A percentile compares a stretch with the other conserved stretches of the same genome.
phyloP scores from a whole-genome alignment of 108 stramenopile species.

The Conticribra weissflogii region DNA sequence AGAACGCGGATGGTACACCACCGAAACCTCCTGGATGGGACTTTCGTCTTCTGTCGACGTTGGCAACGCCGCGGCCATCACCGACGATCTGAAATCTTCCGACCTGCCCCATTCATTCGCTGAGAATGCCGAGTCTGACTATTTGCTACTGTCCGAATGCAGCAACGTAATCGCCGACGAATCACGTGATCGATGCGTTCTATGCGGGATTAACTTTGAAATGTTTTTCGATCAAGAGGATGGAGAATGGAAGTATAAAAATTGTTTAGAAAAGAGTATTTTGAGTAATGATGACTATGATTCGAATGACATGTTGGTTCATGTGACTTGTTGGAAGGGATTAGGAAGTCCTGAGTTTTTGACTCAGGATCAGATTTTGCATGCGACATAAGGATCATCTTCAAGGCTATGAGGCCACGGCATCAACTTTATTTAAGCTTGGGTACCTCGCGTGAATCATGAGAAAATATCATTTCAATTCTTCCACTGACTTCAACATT shows the following conservation, averaged over 20 bases:
- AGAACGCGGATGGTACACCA: slow-evolving; percentile 84
- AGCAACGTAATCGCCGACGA: slow-evolving; percentile 78
- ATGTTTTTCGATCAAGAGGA: slow-evolving; percentile 92
- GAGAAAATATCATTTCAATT: too few species aligned
- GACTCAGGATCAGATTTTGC: slow-evolving; percentile 74
- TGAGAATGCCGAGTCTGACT: slow-evolving; percentile 7
- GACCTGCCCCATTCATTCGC: slow-evolving; percentile 4
- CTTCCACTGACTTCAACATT: too few species aligned
- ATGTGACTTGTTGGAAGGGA: slow-evolving; percentile 81
- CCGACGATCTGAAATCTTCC: slow-evolving; percentile 7
- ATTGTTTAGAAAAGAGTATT: slow-evolving; percentile 81
- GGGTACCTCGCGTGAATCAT: too few species aligned
- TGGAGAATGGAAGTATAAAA: slow-evolving; percentile 84
- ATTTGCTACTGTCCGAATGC: slow-evolving; percentile 27
- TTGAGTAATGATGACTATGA: slow-evolving; percentile 64
- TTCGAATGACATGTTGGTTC: slow-evolving; percentile 65
- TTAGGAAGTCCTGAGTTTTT: slow-evolving; percentile 72
- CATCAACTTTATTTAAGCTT: too few species aligned
- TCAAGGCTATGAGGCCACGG: too few species aligned
- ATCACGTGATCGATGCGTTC: slow-evolving; percentile 71
- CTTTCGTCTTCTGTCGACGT: neutral
- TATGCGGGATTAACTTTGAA: slow-evolving; percentile 87
- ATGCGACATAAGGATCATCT: too few species aligned
- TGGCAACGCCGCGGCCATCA: too few species aligned
- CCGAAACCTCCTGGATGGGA: slow-evolving; percentile 54